Conservation (phyloP, 1,284 basidiomycete species). For the Fomitopsis betulina region DNA sequence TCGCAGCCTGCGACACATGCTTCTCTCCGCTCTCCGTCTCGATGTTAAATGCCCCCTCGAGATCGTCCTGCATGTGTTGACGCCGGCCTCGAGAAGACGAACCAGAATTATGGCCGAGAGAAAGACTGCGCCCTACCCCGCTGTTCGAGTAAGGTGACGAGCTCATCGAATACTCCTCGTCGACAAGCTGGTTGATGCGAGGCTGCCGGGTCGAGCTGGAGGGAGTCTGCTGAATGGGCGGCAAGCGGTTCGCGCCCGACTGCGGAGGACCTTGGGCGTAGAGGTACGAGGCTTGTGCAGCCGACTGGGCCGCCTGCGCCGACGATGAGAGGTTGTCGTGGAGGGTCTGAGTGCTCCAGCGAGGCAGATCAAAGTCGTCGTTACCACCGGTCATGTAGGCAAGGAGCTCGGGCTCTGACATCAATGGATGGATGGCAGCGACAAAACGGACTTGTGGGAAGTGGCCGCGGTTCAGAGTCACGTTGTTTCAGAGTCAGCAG, state of each 20-base stretch:
- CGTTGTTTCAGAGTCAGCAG: conserved; percentile 3
- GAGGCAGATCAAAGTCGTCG: conserved; percentile 73
- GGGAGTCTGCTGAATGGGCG: conserved; percentile 27
- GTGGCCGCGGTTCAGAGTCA: conserved; percentile 5
- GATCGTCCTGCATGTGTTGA: conserved; percentile 54
- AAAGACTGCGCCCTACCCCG: conserved; percentile 59
- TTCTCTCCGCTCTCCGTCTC: conserved; percentile 38
- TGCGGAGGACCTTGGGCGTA: conserved; percentile 40
- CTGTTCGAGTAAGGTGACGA: conserved; percentile 49
- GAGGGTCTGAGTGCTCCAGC: conserved; percentile 65
- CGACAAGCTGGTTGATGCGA: conserved; percentile 60
- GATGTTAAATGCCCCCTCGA: conserved; percentile 61
- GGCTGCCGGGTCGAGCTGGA: conserved; percentile 46
- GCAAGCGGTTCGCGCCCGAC: conserved; percentile 20
- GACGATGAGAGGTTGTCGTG: conserved; percentile 62
- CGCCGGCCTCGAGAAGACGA: conserved; percentile 32
- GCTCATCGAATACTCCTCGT: conserved; percentile 45
- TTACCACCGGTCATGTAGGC: conserved; percentile 49
- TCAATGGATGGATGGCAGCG: conserved; percentile 19
- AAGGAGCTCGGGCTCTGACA: conserved; percentile 47
- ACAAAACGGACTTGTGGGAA: conserved; percentile 4
- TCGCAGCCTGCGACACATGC: conserved; percentile 26
- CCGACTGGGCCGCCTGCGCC: conserved; percentile 53
- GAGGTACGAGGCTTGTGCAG: conserved; percentile 43
- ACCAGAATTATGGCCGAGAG: conserved; percentile 40